phyloP scores from a whole-genome alignment of 1,284 basidiomycete species.

The Cutaneotrichosporon sp. region DNA sequence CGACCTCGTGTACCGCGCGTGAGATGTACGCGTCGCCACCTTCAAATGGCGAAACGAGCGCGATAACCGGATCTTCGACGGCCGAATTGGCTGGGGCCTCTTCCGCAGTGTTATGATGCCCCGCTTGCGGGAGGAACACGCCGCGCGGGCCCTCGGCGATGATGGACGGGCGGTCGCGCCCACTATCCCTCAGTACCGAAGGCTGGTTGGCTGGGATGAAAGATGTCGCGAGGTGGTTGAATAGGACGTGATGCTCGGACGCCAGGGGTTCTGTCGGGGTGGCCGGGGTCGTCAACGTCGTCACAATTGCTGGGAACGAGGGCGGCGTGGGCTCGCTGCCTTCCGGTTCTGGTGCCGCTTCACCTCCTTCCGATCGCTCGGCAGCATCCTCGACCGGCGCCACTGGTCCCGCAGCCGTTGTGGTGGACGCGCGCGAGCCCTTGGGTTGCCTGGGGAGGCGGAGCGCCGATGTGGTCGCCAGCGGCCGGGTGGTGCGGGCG shows the following conservation, averaged over 20 bases:
- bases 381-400: not conserved
- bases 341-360: not conserved
- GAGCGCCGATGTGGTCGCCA: constrained; percentile 10
- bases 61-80: constrained; percentile 62
- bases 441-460: constrained; percentile 6
- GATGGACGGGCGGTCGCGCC: constrained; percentile 3
- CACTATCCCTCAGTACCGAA: not conserved
- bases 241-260: constrained; percentile 22
- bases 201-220: constrained; percentile 26
- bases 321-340: not conserved
- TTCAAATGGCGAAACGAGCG: constrained; percentile 80
- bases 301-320: constrained; percentile 24
- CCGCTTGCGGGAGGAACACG: constrained; percentile 8
- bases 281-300: constrained; percentile 17
- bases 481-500: constrained; percentile 1
- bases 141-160: constrained; percentile 7
- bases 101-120: not conserved
- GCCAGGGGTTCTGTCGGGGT: constrained; percentile 14
- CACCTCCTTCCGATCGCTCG: constrained; percentile 4
- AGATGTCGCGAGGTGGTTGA: constrained; percentile 27
- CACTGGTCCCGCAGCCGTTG: not conserved
- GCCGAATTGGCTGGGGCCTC: not conserved
- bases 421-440: constrained; percentile 4
- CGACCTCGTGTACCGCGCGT: constrained; percentile 71
- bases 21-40: constrained; percentile 75